Percentiles rank a stretch among this genome's conserved stretches.
phyloP scores from a whole-genome alignment of 345 rosid species.

The Populus pruinosa region DNA sequence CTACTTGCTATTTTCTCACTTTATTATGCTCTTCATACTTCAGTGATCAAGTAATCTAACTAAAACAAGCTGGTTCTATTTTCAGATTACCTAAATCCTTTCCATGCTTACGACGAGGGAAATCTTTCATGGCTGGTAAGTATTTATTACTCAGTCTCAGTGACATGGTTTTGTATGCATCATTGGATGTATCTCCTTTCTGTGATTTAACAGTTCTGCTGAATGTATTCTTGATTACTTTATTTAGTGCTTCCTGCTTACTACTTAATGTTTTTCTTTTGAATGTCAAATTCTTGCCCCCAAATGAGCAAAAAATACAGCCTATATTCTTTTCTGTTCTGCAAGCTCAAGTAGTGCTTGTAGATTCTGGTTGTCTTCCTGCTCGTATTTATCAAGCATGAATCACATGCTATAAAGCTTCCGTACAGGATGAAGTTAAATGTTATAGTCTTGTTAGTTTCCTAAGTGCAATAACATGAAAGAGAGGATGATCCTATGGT shows the following conservation, averaged over 20 bases:
- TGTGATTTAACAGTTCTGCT: not conserved
- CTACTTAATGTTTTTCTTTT: not conserved
- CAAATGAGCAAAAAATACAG: not conserved
- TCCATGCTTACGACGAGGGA: conserved; percentile 72
- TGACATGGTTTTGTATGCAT: not conserved
- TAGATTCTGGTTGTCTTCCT: not conserved
- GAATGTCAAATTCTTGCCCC: not conserved
- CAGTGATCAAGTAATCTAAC: not conserved
- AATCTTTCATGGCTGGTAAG: conserved; percentile 71
- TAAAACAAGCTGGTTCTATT: not conserved
- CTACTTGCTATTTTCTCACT: not conserved
- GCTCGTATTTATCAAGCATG: not conserved
- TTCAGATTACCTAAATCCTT: conserved; percentile 60
- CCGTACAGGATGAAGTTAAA: not conserved
- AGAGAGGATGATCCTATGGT: not conserved
- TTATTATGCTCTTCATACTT: not conserved
- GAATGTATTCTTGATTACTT: no score
- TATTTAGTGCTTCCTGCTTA: not conserved
- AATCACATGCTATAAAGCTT: not conserved
- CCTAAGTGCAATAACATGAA: not conserved
- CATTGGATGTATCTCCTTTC: not conserved
- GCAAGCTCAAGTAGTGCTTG: not conserved
- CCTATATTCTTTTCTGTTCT: not conserved
- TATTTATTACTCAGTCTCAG: not conserved
- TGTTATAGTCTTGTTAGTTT: not conserved